Percentiles rank a stretch among this genome's conserved stretches.
phyloP scores from a whole-genome alignment of 768 basidiomycete species.

The Leucocoprinus leucothites region DNA sequence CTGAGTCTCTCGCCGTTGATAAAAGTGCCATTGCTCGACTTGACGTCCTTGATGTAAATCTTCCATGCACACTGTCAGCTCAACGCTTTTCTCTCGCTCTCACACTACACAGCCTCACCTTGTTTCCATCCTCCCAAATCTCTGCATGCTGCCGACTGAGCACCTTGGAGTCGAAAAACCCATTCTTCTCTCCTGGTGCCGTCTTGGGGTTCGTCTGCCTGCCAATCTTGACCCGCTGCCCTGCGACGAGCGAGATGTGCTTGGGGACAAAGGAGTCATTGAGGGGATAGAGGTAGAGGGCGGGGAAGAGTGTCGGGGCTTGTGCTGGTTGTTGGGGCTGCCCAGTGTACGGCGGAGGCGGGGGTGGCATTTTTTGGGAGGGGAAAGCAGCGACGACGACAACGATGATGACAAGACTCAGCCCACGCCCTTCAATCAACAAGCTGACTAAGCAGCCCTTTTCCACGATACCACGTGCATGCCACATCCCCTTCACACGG shows the following conservation, averaged over 20 bases:
- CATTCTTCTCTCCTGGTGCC: constrained; percentile 87
- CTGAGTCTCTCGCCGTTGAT: constrained; percentile 94
- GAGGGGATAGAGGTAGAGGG: constrained; percentile 80
- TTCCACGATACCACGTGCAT: background rate
- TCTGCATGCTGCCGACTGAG: constrained; percentile 94
- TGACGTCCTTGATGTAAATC: constrained; percentile 99
- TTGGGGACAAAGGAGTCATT: constrained; percentile 95
- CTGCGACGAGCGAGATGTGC: constrained; percentile 75
- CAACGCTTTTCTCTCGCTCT: too few relatives aligned
- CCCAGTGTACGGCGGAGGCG: constrained; percentile 25
- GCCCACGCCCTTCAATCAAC: constrained; percentile 2
- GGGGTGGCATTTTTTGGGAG: constrained; percentile 14
- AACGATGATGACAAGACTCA: background rate
- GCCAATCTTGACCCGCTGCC: constrained; percentile 84
- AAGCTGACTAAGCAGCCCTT: background rate
- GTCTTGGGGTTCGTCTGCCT: constrained; percentile 96
- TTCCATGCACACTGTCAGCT: constrained; percentile 34
- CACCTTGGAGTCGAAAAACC: constrained; percentile 95
- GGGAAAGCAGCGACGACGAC: constrained; percentile 8
- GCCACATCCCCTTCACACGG: too few relatives aligned
- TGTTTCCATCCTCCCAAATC: constrained; percentile 92
- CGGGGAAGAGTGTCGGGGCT: too few relatives aligned
- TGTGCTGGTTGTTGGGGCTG: constrained; percentile 24
- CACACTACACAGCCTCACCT: constrained; percentile 63
- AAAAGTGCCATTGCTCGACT: constrained; percentile 97